These are phyloP conservation scores for Trichocladium uniseriatum DNA, from an alignment of 495 filamentous ascomycete species.

Conservation along the genomic window DNA sequence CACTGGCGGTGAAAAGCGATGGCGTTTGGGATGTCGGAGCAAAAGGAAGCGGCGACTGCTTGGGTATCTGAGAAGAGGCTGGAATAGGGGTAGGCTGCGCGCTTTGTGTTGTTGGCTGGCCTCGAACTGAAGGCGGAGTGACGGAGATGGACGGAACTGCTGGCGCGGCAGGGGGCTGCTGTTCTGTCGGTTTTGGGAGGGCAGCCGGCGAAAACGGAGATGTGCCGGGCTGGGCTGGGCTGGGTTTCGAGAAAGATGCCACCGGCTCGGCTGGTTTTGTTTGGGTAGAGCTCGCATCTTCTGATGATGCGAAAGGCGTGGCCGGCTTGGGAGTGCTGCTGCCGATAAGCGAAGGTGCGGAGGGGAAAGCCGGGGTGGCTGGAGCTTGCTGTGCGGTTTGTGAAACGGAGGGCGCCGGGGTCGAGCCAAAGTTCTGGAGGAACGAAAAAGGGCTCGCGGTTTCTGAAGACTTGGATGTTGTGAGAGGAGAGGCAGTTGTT, in stretches of 20 bases:
- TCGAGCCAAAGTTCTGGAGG: not conserved
- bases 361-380: not conserved
- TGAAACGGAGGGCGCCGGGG: not conserved
- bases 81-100: not conserved
- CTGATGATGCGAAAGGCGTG: not conserved
- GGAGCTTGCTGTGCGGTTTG: not conserved
- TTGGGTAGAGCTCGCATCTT: not conserved
- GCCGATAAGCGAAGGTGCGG: not conserved
- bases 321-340: not conserved
- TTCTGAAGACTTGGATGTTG: not conserved
- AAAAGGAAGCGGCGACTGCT: not conserved
- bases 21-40: not conserved
- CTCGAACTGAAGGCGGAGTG: not conserved
- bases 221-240: not conserved
- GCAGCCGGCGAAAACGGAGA: not conserved
- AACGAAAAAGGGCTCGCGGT: not conserved
- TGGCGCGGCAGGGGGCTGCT: not conserved
- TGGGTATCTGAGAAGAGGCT: not conserved
- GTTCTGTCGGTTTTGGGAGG: not conserved
- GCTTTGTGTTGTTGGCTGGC: not conserved
- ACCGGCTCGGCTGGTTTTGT: not conserved
- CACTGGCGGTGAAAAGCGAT: not conserved
- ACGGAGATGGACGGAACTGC: slow-evolving; percentile 5
- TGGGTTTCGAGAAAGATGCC: not conserved
- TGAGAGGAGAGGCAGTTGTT: not conserved